Conservation (phyloP, 2,329 filamentous ascomycete genomes). For the Taxawa tesnikishii region DNA sequence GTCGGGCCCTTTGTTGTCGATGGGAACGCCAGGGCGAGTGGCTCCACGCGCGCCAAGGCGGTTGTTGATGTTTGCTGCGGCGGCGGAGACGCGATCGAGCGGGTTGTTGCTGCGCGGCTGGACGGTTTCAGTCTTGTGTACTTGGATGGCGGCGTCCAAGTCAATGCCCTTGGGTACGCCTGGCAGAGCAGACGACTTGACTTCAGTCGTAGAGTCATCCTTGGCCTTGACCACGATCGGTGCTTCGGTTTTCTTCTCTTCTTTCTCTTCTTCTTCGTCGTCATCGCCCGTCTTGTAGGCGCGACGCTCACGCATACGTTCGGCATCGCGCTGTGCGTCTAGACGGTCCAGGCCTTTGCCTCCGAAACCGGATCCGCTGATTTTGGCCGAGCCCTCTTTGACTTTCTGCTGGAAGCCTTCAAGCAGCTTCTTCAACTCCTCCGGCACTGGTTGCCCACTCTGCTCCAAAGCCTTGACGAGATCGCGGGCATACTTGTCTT, state of each 20-base stretch:
- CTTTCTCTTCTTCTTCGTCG: constrained; percentile 67
- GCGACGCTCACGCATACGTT: constrained; percentile 74
- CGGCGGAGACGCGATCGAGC: constrained; percentile 61
- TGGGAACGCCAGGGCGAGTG: constrained; percentile 81
- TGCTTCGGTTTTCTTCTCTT: constrained; percentile 41
- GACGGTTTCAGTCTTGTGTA: constrained; percentile 54
- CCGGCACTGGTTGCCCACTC: constrained; percentile 73
- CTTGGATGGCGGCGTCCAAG: constrained; percentile 58
- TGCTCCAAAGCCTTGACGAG: constrained; percentile 87
- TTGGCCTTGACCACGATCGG: constrained; percentile 19
- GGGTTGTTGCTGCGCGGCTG: constrained; percentile 40
- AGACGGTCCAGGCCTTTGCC: constrained; percentile 88
- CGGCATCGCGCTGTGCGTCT: constrained; percentile 80
- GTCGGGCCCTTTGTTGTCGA: constrained; percentile 97
- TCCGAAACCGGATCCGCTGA: constrained; percentile 73
- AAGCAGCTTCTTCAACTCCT: constrained; percentile 48
- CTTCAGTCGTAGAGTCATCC: constrained; percentile 7
- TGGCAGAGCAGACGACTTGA: constrained; percentile 10
- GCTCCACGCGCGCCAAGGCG: constrained; percentile 77
- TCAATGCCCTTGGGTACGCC: constrained; percentile 45
- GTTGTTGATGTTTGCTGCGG: constrained; percentile 80
- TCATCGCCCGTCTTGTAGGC: constrained; percentile 80
- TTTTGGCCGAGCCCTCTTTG: constrained; percentile 82
- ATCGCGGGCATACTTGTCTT: constrained; percentile 81
- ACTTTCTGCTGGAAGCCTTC: constrained; percentile 76